phyloP scores from a whole-genome alignment of 768 basidiomycete genomes.

The Boletus insuetus region DNA sequence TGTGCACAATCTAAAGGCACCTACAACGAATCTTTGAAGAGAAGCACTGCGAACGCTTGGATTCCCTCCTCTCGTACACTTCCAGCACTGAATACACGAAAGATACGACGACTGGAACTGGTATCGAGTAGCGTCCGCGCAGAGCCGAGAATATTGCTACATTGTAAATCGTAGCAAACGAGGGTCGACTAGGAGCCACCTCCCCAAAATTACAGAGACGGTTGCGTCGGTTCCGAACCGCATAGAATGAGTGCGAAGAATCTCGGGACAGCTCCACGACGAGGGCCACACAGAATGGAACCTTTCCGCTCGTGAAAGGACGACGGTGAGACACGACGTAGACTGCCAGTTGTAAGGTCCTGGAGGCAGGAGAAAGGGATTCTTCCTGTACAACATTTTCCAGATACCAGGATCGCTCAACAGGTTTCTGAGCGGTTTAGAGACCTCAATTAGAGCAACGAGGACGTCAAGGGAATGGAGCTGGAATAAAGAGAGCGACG shows the following conservation, averaged over 20 bases:
- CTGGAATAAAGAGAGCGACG: not conserved
- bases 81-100: not conserved
- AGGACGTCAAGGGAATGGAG: not conserved
- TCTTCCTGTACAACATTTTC: not conserved
- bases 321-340: not conserved
- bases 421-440: not conserved
- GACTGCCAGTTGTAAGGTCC: slow-evolving; percentile 15
- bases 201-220: slow-evolving; percentile 3
- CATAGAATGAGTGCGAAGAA: not conserved
- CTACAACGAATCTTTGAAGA: slow-evolving; percentile 1
- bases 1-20: not conserved
- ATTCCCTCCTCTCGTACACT: not conserved
- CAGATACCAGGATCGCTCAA: slow-evolving; percentile 7
- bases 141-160: not conserved
- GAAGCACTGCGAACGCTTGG: slow-evolving; percentile 5
- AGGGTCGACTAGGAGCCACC: slow-evolving; percentile 6
- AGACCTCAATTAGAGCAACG: not conserved
- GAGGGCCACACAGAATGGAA: slow-evolving; percentile 4
- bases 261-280: not conserved
- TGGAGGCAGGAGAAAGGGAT: not conserved
- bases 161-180: slow-evolving; percentile 11
- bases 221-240: not conserved
- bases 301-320: slow-evolving; percentile 3
- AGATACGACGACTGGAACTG: not conserved
- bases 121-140: not conserved